A percentile compares a stretch with the other conserved stretches of the same genome.
These are phyloP conservation scores for Raddia distichophylla DNA, from an alignment of 176 grass and related monocot genomes.

Conservation along the genomic window DNA sequence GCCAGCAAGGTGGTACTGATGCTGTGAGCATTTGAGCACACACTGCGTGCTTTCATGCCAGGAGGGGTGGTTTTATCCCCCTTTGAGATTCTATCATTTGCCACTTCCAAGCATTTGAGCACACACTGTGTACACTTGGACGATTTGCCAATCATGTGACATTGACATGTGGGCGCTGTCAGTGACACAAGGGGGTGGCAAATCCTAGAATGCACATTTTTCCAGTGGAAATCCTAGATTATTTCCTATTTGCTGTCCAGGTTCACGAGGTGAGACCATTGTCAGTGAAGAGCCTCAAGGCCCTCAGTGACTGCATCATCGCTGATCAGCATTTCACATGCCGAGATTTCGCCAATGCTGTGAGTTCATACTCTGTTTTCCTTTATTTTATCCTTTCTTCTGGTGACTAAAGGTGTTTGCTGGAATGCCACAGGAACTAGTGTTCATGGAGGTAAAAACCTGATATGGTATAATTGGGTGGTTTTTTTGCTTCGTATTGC, in stretches of 20 bases:
- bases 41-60: neutral
- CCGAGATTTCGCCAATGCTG: constrained; percentile 65
- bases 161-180: too few relatives aligned
- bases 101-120: too few relatives aligned
- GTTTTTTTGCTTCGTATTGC: neutral
- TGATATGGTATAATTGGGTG: neutral
- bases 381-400: constrained; percentile 20
- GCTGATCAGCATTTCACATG: constrained; percentile 85
- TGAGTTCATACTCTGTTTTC: constrained; percentile 36
- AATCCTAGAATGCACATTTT: too few relatives aligned
- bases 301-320: constrained; percentile 70
- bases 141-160: too few relatives aligned
- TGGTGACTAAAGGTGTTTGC: constrained; percentile 36
- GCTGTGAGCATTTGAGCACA: neutral
- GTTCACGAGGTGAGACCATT: constrained; percentile 60
- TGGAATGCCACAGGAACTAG: constrained; percentile 67
- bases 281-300: constrained; percentile 83
- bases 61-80: neutral
- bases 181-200: too few relatives aligned
- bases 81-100: neutral
- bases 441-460: constrained; percentile 79
- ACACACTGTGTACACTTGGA: too few relatives aligned
- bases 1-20: constrained; percentile 74
- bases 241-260: constrained; percentile 42
- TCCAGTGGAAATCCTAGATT: too few relatives aligned